Evolutionary conservation across 2,329 filamentous ascomycete genomes (phyloP).

Genomic region (Penicillium sp.): DNA sequence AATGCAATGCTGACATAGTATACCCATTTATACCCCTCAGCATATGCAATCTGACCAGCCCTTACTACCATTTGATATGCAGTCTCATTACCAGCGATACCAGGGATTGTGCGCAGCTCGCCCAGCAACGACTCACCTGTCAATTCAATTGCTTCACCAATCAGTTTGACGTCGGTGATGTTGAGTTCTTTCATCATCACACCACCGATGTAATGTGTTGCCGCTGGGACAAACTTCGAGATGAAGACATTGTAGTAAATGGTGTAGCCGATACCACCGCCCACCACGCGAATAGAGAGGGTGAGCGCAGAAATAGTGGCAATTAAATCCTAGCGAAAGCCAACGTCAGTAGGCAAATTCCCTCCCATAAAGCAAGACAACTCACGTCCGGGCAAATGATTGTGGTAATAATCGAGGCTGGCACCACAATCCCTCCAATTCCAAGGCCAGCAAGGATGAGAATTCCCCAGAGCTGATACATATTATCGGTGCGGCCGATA

Average conservation of each 20-base stretch:
- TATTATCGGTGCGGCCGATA: constrained; percentile 45
- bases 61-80: constrained; percentile 47
- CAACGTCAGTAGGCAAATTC: not conserved
- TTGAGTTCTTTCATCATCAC: constrained; percentile 43
- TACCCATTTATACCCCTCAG: constrained; percentile 52
- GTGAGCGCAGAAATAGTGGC: constrained; percentile 61
- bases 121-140: constrained; percentile 47
- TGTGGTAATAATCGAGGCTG: constrained; percentile 58
- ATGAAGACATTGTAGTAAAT: constrained; percentile 48
- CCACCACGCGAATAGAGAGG: constrained; percentile 60
- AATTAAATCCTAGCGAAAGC: constrained; percentile 47
- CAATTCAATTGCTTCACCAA: constrained; percentile 45
- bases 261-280: constrained; percentile 57
- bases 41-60: constrained; percentile 50
- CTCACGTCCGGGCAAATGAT: constrained; percentile 58
- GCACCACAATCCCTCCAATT: constrained; percentile 60
- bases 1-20: constrained; percentile 58
- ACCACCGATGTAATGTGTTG: constrained; percentile 43
- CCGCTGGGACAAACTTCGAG: constrained; percentile 40
- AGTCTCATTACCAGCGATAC: constrained; percentile 45
- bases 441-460: constrained; percentile 56
- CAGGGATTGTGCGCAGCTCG: constrained; percentile 43
- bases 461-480: constrained; percentile 48
- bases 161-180: constrained; percentile 42
- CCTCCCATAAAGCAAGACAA: not conserved